Conservation (phyloP, 805 yeast species). For the Priceomyces castillae region DNA sequence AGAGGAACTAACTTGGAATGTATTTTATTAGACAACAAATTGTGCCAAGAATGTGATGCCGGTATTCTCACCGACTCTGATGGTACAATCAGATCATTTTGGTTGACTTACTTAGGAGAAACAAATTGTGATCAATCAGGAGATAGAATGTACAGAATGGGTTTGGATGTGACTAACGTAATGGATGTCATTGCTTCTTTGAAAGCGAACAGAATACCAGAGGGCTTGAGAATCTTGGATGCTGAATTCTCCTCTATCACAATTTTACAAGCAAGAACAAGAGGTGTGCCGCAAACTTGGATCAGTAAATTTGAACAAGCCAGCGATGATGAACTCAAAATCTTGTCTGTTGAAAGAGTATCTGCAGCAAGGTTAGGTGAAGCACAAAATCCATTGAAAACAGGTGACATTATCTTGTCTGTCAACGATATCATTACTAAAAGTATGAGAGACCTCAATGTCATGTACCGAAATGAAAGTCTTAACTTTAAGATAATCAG, state of each 20-base stretch:
- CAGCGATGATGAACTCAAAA: conserved; percentile 64
- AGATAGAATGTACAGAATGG: conserved; percentile 69
- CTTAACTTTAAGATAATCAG: conserved; percentile 67
- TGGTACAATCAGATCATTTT: conserved; percentile 79
- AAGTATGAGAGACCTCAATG: conserved; percentile 63
- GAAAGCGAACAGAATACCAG: conserved; percentile 49
- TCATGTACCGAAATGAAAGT: conserved; percentile 40
- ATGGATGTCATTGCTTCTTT: conserved; percentile 54
- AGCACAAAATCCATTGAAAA: conserved; percentile 37
- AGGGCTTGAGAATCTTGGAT: conserved; percentile 62
- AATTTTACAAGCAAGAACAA: conserved; percentile 70
- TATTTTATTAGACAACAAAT: conserved; percentile 66
- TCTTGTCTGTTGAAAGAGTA: conserved; percentile 67
- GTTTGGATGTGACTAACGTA: conserved; percentile 71
- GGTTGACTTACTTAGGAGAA: conserved; percentile 85
- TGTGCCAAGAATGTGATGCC: conserved; percentile 70
- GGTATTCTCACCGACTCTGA: conserved; percentile 76
- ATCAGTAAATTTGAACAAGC: conserved; percentile 62
- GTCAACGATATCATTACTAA: conserved; percentile 65
- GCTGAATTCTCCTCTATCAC: conserved; percentile 72
- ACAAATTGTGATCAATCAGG: conserved; percentile 47
- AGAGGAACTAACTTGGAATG: conserved; percentile 84
- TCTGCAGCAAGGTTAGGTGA: conserved; percentile 43
- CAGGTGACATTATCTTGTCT: conserved; percentile 77
- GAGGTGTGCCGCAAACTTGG: conserved; percentile 89